Conservation (phyloP, 2,329 filamentous ascomycete genomes). For the Aquanectria penicillioides region DNA sequence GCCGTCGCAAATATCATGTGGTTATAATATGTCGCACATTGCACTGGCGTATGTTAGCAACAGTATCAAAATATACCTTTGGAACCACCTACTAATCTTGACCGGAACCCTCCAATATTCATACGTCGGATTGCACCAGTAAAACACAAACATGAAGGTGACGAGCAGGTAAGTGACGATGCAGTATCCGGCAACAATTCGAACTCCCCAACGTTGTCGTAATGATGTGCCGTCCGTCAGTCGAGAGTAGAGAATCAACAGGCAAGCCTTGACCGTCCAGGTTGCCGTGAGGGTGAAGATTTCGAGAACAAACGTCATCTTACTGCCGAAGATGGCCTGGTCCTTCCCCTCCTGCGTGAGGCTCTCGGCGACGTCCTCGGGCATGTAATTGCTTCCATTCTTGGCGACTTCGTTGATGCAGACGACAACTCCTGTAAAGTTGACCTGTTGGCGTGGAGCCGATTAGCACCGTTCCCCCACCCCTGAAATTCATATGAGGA, state of each 20-base stretch:
- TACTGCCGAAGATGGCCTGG: conserved; percentile 60
- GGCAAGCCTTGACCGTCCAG: conserved; percentile 63
- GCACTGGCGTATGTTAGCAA: conserved; percentile 37
- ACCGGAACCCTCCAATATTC: conserved; percentile 64
- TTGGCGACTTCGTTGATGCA: conserved; percentile 54
- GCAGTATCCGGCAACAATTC: conserved; percentile 56
- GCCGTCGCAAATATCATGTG: conserved; percentile 58
- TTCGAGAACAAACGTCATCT: conserved; percentile 63
- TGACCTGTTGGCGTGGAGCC: conserved; percentile 29
- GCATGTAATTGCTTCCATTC: conserved; percentile 57
- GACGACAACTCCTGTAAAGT: conserved; percentile 55
- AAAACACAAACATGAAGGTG: conserved; percentile 60
- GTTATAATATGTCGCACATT: conserved; percentile 58
- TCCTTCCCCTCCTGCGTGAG: conserved; percentile 57
- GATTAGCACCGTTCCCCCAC: conserved; percentile 15
- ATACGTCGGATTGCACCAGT: conserved; percentile 63
- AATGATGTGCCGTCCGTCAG: conserved; percentile 53
- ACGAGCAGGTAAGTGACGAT: conserved; percentile 57
- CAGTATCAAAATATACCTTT: background rate
- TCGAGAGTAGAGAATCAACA: conserved; percentile 62
- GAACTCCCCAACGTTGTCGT: conserved; percentile 50
- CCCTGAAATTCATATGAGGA: too few relatives aligned
- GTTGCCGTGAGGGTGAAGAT: conserved; percentile 61
- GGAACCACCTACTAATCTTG: conserved; percentile 38
- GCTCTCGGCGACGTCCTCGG: conserved; percentile 46